Evolutionary conservation across 805 yeast species (phyloP), one percentile per base, ranked within the genome.

Genomic region (Metschnikowia kunwiensis): DNA sequence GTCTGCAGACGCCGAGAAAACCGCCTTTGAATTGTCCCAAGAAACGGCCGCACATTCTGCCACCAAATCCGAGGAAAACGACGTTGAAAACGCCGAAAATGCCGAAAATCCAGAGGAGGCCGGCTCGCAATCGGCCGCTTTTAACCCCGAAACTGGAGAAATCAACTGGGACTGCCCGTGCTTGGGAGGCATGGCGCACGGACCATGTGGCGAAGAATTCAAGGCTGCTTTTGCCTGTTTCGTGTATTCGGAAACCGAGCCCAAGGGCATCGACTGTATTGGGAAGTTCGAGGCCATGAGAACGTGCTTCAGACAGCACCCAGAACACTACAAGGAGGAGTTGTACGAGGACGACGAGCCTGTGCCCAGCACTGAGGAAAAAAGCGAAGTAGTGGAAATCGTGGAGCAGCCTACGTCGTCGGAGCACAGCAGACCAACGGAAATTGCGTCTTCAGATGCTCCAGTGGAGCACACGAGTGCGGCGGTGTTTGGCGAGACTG

Each of bases 151-250:
- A 54, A 93, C 98, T 3, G 98, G 98, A 20, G 97, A 91, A 60
- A 93, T 93, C 65, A 91, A 93, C 77, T 93, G 98, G 98, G 97
- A 93, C 58, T 93, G 98, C 63, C 97, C 98, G n/a, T 91, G 97
- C 63, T 71, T 93, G 32, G 98, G 97, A 22, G 98, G 98, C 27
- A 87, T 93, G 97, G 97, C 98, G 21, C 74, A 89, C 48, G 98
- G 98, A 0, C 97, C 98, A 38, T 93, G 98, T 68, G 98, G 98
- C 40, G 89, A 81, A 53, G 95, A 88, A 65, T 87, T 87, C 72
- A 87, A 86, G 66, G 87, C 77, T 35, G 97, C 98, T 0, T 93
- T 93, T 61, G 74, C 95, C 7, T 93, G 98, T 61, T 93, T 93
- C 57, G 91, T 93, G 27, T 88, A 83, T 70, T 88, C 97, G 5